These are phyloP conservation scores for Guadua angustifolia DNA, from an alignment of 176 grass and related monocot species.

Conservation along the genomic window DNA sequence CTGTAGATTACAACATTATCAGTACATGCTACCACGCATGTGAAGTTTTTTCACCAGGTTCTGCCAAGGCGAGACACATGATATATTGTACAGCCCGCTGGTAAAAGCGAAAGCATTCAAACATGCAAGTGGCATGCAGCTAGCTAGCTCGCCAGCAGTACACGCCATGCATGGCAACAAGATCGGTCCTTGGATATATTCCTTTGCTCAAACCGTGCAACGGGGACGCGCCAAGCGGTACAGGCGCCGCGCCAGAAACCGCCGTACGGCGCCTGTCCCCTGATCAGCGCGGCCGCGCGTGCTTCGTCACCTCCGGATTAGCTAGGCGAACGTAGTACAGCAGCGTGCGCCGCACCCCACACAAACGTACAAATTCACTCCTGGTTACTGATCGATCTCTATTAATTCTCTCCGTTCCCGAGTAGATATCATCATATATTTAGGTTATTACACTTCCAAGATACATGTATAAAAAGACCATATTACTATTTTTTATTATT, in stretches of 20 bases:
- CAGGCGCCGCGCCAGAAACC: neutral
- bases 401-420: too few relatives aligned
- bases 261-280: neutral
- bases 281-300: conserved; percentile 2
- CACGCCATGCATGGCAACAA: neutral
- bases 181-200: conserved; percentile 31
- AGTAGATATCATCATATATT: too few relatives aligned
- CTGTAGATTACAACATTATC: neutral
- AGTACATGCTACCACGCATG: neutral
- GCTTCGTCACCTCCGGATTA: neutral
- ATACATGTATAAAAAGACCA: too few relatives aligned
- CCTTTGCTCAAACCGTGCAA: conserved; percentile 38
- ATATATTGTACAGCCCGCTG: neutral
- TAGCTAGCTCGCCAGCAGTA: neutral
- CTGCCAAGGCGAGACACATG: neutral
- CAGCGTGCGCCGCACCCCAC: too few relatives aligned
- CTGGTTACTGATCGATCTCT: too few relatives aligned
- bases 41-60: conserved; percentile 1
- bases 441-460: too few relatives aligned
- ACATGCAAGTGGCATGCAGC: neutral
- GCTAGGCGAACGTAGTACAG: too few relatives aligned
- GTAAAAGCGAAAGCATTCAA: conserved; percentile 24
- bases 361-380: too few relatives aligned
- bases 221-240: conserved; percentile 26
- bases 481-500: too few relatives aligned